Evolutionary conservation across 1,284 basidiomycete species (phyloP).

Genomic region (Moesziomyces antarcticus): DNA sequence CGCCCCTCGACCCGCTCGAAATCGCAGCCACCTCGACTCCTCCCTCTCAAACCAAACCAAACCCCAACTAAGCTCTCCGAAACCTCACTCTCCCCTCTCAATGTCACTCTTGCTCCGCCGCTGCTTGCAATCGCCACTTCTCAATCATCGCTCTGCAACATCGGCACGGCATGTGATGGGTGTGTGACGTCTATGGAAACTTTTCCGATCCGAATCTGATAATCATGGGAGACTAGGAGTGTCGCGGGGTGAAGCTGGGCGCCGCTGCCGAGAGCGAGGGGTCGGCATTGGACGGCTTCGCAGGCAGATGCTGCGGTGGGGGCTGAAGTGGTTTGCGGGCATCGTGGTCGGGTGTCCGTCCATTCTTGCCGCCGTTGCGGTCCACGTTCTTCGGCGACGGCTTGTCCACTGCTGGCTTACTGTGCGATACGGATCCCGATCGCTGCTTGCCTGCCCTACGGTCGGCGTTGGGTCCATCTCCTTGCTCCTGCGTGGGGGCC

Average conservation of each 20-base stretch:
- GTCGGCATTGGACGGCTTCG: conserved; percentile 3
- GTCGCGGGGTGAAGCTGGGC: conserved; percentile 25
- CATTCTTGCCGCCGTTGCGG: conserved; percentile 2
- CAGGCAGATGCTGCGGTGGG: not conserved
- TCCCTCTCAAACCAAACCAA: conserved; percentile 33
- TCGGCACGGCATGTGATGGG: no score
- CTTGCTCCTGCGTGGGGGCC: not conserved
- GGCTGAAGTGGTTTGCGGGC: conserved; percentile 1
- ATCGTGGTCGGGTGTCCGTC: conserved; percentile 2
- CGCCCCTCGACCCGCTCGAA: conserved; percentile 44
- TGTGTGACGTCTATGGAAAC: no score
- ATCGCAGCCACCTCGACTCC: conserved; percentile 41
- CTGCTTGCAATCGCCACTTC: not conserved
- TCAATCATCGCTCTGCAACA: not conserved
- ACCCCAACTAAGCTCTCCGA: not conserved
- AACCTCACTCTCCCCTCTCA: not conserved
- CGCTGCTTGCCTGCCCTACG: conserved; percentile 6
- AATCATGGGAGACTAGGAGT: not conserved
- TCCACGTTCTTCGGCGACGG: conserved; percentile 7
- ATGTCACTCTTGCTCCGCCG: not conserved
- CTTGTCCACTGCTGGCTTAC: conserved; percentile 4
- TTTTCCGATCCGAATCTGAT: no score
- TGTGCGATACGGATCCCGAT: not conserved
- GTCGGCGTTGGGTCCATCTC: not conserved
- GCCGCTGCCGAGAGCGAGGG: conserved; percentile 23